A percentile compares a stretch with the other conserved stretches of the same genome.
These are phyloP conservation scores for Castanea sativa DNA, from an alignment of 306 rosid genomes.

Conservation along the genomic window DNA sequence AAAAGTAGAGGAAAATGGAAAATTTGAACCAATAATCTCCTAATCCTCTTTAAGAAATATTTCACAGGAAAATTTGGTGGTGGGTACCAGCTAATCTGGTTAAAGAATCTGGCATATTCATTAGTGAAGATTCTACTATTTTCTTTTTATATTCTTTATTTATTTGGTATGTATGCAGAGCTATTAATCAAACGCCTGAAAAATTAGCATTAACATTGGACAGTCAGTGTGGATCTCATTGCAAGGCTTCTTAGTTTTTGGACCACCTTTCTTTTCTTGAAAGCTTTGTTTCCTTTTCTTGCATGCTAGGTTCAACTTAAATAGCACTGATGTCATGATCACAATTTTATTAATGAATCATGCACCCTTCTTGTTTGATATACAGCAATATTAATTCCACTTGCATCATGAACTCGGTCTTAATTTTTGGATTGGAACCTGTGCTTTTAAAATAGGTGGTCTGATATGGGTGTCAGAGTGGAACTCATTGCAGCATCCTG, in stretches of 20 bases:
- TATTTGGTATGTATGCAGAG: neutral
- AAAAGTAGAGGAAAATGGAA: too few species aligned
- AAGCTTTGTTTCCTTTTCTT: neutral
- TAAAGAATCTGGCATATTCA: neutral
- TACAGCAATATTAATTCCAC: too few species aligned
- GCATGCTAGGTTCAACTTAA: neutral
- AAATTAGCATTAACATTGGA: neutral
- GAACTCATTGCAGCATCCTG: conserved; percentile 53
- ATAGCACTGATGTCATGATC: neutral
- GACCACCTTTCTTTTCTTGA: neutral
- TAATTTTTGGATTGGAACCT: neutral
- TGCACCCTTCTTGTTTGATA: too few species aligned
- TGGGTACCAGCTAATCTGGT: neutral
- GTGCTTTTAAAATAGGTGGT: conserved; percentile 42
- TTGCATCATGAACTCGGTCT: too few species aligned
- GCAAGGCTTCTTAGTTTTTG: neutral
- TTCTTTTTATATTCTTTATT: neutral
- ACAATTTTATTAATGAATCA: too few species aligned
- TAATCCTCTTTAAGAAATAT: too few species aligned
- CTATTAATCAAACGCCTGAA: neutral
- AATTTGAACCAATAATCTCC: too few species aligned
- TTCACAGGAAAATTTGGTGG: too few species aligned
- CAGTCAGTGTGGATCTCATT: neutral
- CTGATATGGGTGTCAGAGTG: conserved; percentile 56
- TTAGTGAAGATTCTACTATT: neutral